Percentiles rank a stretch among this genome's conserved stretches.
Conservation (phyloP, 306 rosid genomes). For the Quercus ilex region DNA sequence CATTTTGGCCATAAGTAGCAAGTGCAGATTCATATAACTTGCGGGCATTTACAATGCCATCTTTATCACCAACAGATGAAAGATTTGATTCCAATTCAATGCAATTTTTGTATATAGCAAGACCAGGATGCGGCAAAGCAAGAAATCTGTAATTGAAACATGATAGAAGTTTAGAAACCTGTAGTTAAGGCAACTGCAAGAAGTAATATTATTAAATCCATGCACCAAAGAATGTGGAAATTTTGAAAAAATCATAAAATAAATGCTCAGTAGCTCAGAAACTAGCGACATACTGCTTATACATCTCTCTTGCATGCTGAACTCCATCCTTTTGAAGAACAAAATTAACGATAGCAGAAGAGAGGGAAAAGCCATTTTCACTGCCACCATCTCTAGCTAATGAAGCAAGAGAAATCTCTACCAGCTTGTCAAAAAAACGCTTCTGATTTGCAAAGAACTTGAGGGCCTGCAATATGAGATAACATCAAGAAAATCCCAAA, state of each 20-base stretch:
- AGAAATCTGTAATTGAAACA: slow-evolving; percentile 61
- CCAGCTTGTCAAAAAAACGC: slow-evolving; percentile 59
- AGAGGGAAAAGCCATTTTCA: slow-evolving; percentile 79
- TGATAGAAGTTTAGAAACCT: not conserved
- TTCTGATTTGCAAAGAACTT: slow-evolving; percentile 59
- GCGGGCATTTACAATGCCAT: slow-evolving; percentile 59
- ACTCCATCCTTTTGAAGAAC: slow-evolving; percentile 76
- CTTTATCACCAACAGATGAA: slow-evolving; percentile 66
- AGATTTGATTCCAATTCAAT: slow-evolving; percentile 75
- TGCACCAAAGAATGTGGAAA: not conserved
- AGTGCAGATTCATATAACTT: slow-evolving; percentile 78
- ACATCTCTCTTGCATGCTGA: slow-evolving; percentile 63
- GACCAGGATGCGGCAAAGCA: slow-evolving; percentile 82
- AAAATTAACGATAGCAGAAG: slow-evolving; percentile 59
- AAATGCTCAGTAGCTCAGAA: not conserved
- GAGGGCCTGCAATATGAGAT: slow-evolving; percentile 55
- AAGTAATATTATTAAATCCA: slow-evolving; percentile 1
- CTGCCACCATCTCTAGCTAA: slow-evolving; percentile 67
- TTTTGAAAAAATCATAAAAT: not conserved
- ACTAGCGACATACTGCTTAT: slow-evolving; percentile 57
- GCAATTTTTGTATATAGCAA: slow-evolving; percentile 59
- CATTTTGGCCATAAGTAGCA: slow-evolving; percentile 59
- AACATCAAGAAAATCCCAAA: not conserved
- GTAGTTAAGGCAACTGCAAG: not conserved
- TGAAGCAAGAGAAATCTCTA: slow-evolving; percentile 58